These are phyloP conservation scores for Nemania sp. DNA, from an alignment of 2,329 filamentous ascomycete species.

Conservation along the genomic window DNA sequence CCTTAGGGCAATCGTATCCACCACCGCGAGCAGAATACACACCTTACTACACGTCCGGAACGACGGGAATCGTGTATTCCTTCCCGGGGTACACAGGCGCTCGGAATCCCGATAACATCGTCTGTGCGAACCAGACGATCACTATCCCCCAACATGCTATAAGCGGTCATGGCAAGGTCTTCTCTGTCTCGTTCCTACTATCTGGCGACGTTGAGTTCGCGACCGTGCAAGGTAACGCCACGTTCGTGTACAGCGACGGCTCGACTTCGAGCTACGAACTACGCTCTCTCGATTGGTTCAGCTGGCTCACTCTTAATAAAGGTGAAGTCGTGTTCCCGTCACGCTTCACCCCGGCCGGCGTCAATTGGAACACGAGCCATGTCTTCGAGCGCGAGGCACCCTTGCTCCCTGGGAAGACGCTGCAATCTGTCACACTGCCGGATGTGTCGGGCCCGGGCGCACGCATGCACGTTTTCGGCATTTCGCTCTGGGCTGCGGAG, in stretches of 20 bases:
- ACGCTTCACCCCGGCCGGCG: constrained; percentile 53
- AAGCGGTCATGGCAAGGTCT: constrained; percentile 43
- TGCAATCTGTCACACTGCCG: constrained; percentile 57
- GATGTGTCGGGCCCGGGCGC: constrained; percentile 52
- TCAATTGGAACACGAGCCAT: constrained; percentile 54
- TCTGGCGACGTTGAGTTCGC: constrained; percentile 56
- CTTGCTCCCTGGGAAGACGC: constrained; percentile 53
- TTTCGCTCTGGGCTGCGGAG: constrained; percentile 51
- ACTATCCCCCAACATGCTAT: constrained; percentile 42
- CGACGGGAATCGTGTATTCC: constrained; percentile 57
- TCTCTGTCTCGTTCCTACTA: constrained; percentile 58
- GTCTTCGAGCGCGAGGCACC: constrained; percentile 59
- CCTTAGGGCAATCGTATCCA: constrained; percentile 57
- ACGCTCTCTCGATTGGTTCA: constrained; percentile 59
- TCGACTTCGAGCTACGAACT: constrained; percentile 56
- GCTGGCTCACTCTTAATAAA: constrained; percentile 58
- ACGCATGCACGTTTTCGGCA: constrained; percentile 58
- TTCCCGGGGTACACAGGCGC: constrained; percentile 58
- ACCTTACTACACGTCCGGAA: constrained; percentile 54
- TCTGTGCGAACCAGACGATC: constrained; percentile 57
- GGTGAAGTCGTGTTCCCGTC: constrained; percentile 60
- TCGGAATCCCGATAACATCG: constrained; percentile 56
- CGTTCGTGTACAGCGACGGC: constrained; percentile 58
- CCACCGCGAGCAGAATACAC: constrained; percentile 48
- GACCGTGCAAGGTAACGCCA: constrained; percentile 56